Conservation (phyloP, 2,329 filamentous ascomycete species). For the Ceratocystis colombiana region DNA sequence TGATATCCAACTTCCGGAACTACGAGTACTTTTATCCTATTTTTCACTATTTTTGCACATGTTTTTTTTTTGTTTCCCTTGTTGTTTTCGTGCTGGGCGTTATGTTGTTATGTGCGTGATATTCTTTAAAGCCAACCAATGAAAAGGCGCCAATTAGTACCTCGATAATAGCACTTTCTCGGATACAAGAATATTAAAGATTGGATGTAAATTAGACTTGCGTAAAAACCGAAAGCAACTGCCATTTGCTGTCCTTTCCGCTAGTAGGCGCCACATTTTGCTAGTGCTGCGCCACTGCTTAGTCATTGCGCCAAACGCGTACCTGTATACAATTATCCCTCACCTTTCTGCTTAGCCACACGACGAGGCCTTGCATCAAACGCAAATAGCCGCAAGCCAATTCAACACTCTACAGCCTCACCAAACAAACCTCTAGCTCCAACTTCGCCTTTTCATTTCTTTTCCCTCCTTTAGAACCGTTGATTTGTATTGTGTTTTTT, state of each 20-base stretch:
- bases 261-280: background rate
- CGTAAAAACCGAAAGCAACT: background rate
- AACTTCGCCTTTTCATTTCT: constrained; percentile 9
- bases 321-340: constrained; percentile 5
- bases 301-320: constrained; percentile 8
- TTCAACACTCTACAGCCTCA: background rate
- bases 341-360: constrained; percentile 11
- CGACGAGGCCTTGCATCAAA: constrained; percentile 2
- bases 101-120: background rate
- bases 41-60: background rate
- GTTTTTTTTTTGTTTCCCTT: background rate
- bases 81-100: constrained; percentile 11
- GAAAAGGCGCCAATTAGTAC: background rate
- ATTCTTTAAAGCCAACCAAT: background rate
- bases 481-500: constrained; percentile 12
- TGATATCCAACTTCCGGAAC: background rate
- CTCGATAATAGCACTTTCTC: background rate
- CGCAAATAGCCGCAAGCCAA: constrained; percentile 8
- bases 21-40: background rate
- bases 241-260: background rate
- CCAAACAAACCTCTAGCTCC: background rate
- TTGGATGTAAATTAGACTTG: background rate
- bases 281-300: constrained; percentile 9
- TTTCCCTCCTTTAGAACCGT: constrained; percentile 14
- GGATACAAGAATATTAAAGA: no score